Base-by-base conservation (phyloP, 106 monocot genomes). In the Xerophyta viscosa region DNA sequence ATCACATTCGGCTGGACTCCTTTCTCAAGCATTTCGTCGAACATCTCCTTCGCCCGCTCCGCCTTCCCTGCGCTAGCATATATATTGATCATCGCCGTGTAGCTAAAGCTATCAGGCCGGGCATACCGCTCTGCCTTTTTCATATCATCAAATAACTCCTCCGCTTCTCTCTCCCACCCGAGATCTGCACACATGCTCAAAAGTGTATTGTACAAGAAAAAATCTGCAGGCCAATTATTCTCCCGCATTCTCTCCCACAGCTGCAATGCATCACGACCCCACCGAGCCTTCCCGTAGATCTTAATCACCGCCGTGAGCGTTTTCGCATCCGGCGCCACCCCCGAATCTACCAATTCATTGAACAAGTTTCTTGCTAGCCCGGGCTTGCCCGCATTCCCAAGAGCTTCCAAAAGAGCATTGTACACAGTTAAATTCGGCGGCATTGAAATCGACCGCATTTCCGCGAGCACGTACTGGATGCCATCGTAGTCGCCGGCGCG, bases 101-200 rank as follows among this genome's bases (percentile, higher is more conserved):
- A 98, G 15, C 76, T 89, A 84, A 81, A 90, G 46, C 73, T 82
- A 50, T 98, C 89, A 21, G 96, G 96, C 57, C 54, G 67, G 37
- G 24, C 63, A 0, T 20, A 54, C 19, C 63, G 75, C 1, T 67
- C 44, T 23, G 63, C 52, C 24, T 61, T 60, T 65, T 89, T 98
- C 89, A 89, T 82, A 46, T 82, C 74, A 21, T 68, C 68, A 45
- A 98, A 98, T 13, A 98, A 61, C 52, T 69, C 60, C 22, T 64
- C 31, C 10, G 85, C 85, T 24, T 89, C 76, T 11, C 79, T 78
- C 2, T 77, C 68, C n/a, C 46, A 48, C 3, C 96, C 96, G 3
- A 86, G 44, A 57, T 89, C 96, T 19, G 89, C 96, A 60, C 96
- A 98, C 96, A 98, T 89, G 0, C 85, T 58, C 42, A 98, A 48